A percentile compares a stretch with the other conserved stretches of the same genome.
phyloP scores from a whole-genome alignment of 306 rosid species.

The Gynostemma pentaphyllum region DNA sequence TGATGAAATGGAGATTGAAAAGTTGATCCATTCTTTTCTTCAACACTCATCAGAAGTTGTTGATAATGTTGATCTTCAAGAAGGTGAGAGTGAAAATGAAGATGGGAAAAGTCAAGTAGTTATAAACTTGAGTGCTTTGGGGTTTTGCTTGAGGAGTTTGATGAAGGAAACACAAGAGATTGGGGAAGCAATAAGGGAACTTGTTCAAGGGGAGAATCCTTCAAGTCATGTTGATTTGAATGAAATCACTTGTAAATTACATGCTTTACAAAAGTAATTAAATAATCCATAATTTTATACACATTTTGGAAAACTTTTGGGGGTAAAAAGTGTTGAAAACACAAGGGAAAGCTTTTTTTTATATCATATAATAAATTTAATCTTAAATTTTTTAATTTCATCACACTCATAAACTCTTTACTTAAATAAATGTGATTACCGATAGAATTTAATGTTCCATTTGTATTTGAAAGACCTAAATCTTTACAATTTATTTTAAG shows the following conservation, averaged over 20 bases:
- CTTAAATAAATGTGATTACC: too few relatives aligned
- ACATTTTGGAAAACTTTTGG: too few relatives aligned
- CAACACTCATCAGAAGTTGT: slow-evolving; percentile 21
- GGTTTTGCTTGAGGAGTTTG: slow-evolving; percentile 20
- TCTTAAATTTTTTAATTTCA: too few relatives aligned
- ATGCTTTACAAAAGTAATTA: neutral
- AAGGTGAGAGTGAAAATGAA: too few relatives aligned
- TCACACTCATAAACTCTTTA: too few relatives aligned
- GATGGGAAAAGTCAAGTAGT: slow-evolving; percentile 32
- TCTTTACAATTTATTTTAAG: too few relatives aligned
- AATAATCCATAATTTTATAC: too few relatives aligned
- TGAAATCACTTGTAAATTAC: neutral
- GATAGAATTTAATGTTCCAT: too few relatives aligned
- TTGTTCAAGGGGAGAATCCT: neutral
- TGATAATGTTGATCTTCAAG: slow-evolving; percentile 19
- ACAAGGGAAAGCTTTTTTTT: too few relatives aligned
- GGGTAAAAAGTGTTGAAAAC: too few relatives aligned
- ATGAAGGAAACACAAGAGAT: neutral
- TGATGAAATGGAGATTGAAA: slow-evolving; percentile 28
- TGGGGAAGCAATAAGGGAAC: neutral
- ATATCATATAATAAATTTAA: too few relatives aligned
- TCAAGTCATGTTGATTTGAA: neutral
- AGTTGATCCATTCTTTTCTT: slow-evolving; percentile 23
- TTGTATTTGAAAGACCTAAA: too few relatives aligned
- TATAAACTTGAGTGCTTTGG: slow-evolving; percentile 29